Evolutionary conservation across 306 rosid species (phyloP).

Genomic region (Cicer arietinum): DNA sequence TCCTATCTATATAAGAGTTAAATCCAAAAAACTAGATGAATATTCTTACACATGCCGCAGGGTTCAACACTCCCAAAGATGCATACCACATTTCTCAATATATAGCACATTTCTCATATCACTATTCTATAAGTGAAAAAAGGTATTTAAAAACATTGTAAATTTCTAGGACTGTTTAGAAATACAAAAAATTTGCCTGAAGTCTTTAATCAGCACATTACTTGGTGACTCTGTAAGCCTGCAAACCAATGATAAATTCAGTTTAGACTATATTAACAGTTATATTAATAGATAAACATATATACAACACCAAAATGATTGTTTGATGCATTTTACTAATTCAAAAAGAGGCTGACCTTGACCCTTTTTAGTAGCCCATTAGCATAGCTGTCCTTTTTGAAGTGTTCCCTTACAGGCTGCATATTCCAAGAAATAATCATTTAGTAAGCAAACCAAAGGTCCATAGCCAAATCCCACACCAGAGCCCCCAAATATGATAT

Average conservation of each 20-base stretch:
- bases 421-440: constrained; percentile 33
- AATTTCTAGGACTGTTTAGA: background rate
- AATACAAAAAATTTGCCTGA: constrained; percentile 22
- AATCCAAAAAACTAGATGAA: background rate
- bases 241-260: constrained; percentile 24
- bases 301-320: background rate
- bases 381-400: constrained; percentile 70
- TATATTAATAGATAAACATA: background rate
- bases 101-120: background rate
- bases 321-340: background rate
- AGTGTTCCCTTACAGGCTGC: constrained; percentile 86
- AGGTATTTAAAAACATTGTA: background rate
- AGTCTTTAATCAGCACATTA: constrained; percentile 31
- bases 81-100: constrained; percentile 6
- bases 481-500: background rate
- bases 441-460: constrained; percentile 12
- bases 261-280: constrained; percentile 5
- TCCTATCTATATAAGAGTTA: too few species aligned
- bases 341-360: constrained; percentile 58
- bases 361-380: constrained; percentile 72
- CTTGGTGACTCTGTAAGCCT: constrained; percentile 55
- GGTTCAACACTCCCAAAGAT: constrained; percentile 6
- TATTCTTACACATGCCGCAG: background rate
- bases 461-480: background rate
- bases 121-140: constrained; percentile 4